phyloP scores from a whole-genome alignment of 352 stramenopile species.

The Phytophthora idaei region DNA sequence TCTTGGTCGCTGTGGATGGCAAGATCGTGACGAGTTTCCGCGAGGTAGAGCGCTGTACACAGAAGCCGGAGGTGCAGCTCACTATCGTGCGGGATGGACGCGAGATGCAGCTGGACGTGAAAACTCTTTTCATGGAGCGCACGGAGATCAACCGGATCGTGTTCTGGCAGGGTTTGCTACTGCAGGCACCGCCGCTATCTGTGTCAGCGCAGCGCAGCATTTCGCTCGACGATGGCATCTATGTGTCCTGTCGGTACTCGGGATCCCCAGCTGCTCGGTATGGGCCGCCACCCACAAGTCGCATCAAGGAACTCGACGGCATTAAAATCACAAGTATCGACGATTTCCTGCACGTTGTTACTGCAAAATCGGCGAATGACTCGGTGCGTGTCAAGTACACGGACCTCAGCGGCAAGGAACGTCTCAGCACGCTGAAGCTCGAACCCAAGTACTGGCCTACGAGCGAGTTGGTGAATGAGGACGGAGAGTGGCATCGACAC shows the following conservation, averaged over 20 bases:
- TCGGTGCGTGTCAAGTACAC: constrained; percentile 91
- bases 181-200: constrained; percentile 89
- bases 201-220: constrained; percentile 87
- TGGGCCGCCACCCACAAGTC: constrained; percentile 84
- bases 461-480: constrained; percentile 81
- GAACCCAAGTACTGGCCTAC: constrained; percentile 92
- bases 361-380: constrained; percentile 56
- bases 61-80: constrained; percentile 80
- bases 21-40: constrained; percentile 87
- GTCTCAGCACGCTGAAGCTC: constrained; percentile 88
- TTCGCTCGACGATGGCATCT: constrained; percentile 83
- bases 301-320: constrained; percentile 92
- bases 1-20: constrained; percentile 86
- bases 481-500: constrained; percentile 76
- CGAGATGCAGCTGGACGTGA: constrained; percentile 72
- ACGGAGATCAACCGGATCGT: constrained; percentile 92
- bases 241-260: constrained; percentile 87
- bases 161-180: constrained; percentile 90
- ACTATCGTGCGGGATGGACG: constrained; percentile 87
- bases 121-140: constrained; percentile 79
- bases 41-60: constrained; percentile 81
- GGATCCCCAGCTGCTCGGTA: constrained; percentile 91
- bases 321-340: constrained; percentile 88
- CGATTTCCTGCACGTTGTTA: constrained; percentile 86
- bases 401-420: constrained; percentile 87